Evolutionary conservation across 306 rosid species (phyloP).

Genomic region (Biancaea sappan): DNA sequence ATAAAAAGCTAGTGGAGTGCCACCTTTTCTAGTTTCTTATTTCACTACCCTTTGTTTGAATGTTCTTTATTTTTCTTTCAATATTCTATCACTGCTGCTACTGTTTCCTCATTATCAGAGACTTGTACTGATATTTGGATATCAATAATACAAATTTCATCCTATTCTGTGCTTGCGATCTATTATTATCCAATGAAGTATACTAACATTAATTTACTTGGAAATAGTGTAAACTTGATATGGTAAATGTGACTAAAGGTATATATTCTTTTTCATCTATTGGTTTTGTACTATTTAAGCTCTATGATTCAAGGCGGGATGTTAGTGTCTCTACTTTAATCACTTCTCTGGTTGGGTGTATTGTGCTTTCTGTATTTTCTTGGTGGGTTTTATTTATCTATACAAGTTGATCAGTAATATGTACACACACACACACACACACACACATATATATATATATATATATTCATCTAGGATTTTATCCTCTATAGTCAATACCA

Average conservation of each 20-base stretch:
- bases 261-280: background rate
- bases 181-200: background rate
- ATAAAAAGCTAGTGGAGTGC: too few relatives aligned
- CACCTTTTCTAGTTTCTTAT: too few relatives aligned
- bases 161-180: too few relatives aligned
- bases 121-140: too few relatives aligned
- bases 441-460: too few relatives aligned
- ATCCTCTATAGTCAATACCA: conserved; percentile 24
- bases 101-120: too few relatives aligned
- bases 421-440: too few relatives aligned
- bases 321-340: background rate
- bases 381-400: background rate
- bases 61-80: too few relatives aligned
- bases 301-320: background rate
- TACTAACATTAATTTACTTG: background rate
- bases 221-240: background rate
- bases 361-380: background rate
- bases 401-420: background rate
- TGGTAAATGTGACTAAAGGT: background rate
- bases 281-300: background rate
- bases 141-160: too few relatives aligned
- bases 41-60: too few relatives aligned
- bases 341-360: background rate
- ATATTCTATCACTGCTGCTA: too few relatives aligned
- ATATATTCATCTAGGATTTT: conserved; percentile 6